phyloP scores from a whole-genome alignment of 2,329 filamentous ascomycete species.

The Macroventuria anomochaeta region DNA sequence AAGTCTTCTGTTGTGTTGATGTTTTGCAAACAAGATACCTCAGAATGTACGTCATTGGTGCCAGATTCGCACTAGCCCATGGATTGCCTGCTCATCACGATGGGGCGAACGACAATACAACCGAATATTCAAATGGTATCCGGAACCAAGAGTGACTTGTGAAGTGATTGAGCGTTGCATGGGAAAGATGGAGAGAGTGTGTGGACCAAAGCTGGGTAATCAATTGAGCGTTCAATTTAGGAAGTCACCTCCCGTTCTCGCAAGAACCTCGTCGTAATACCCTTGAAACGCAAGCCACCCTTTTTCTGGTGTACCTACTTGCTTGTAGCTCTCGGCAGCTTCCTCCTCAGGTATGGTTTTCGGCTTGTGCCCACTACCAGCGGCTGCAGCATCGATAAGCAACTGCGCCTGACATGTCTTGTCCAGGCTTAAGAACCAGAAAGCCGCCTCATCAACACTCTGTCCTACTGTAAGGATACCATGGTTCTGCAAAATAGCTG shows the following conservation, averaged over 20 bases:
- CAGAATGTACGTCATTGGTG: slow-evolving; percentile 9
- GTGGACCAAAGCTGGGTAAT: not conserved
- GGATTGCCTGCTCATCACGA: not conserved
- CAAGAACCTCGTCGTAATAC: slow-evolving; percentile 62
- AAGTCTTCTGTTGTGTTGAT: not conserved
- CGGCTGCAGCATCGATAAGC: slow-evolving; percentile 51
- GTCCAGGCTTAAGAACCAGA: slow-evolving; percentile 55
- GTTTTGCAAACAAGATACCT: not conserved
- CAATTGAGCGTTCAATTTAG: slow-evolving; percentile 41
- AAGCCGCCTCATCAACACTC: slow-evolving; percentile 54
- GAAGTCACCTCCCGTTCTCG: slow-evolving; percentile 59
- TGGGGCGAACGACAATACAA: not conserved
- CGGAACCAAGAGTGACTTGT: not conserved
- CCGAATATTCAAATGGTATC: not conserved
- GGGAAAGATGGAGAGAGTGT: not conserved
- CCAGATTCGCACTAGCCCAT: not conserved
- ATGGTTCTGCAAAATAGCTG: slow-evolving; percentile 50
- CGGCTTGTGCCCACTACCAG: slow-evolving; percentile 49
- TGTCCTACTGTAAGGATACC: slow-evolving; percentile 49
- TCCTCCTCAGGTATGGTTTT: slow-evolving; percentile 52
- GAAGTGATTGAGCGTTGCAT: not conserved
- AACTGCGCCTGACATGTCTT: slow-evolving; percentile 56
- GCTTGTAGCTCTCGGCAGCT: slow-evolving; percentile 49
- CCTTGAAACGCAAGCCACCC: slow-evolving; percentile 62
- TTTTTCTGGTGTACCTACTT: slow-evolving; percentile 57